phyloP scores from a whole-genome alignment of 2,329 filamentous ascomycete genomes.

The Penicillium crustosum region DNA sequence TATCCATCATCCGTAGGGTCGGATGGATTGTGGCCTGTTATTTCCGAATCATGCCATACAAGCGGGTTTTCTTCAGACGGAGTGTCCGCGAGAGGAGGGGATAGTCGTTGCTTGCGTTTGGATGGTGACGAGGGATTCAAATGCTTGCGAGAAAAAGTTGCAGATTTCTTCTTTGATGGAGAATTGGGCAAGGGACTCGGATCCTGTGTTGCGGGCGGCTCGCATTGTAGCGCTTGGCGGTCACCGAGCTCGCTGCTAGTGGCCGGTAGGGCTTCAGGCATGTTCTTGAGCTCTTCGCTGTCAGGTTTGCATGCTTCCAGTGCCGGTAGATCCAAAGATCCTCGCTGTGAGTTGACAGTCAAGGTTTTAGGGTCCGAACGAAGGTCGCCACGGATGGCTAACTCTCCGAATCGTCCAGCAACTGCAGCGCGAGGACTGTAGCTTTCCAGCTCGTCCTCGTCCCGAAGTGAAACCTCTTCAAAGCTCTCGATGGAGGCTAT shows the following conservation, averaged over 20 bases:
- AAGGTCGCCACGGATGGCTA: conserved; percentile 40
- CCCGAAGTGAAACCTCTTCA: conserved; percentile 32
- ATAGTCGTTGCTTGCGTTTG: conserved; percentile 32
- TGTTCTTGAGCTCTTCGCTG: conserved; percentile 12
- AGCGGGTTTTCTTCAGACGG: conserved; percentile 36
- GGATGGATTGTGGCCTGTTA: conserved; percentile 59
- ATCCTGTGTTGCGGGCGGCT: conserved; percentile 12
- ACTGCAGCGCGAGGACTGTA: conserved; percentile 43
- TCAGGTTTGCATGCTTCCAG: conserved; percentile 17
- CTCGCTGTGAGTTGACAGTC: conserved; percentile 15
- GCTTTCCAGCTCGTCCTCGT: conserved; percentile 35
- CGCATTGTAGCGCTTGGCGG: conserved; percentile 8
- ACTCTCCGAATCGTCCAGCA: conserved; percentile 40
- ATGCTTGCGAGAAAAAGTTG: conserved; percentile 27
- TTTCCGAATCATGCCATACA: conserved; percentile 61
- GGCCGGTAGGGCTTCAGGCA: conserved; percentile 22
- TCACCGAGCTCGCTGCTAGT: conserved; percentile 9
- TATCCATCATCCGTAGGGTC: conserved; percentile 62
- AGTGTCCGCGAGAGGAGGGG: conserved; percentile 34
- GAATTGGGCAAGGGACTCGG: conserved; percentile 12
- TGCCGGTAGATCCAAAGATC: conserved; percentile 6
- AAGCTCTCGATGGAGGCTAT: conserved; percentile 32
- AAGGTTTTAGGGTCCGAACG: conserved; percentile 18
- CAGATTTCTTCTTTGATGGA: conserved; percentile 22
- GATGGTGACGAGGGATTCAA: conserved; percentile 19